These are phyloP conservation scores for Agaricales sp. DNA, from an alignment of 1,284 basidiomycete species.

Conservation along the genomic window DNA sequence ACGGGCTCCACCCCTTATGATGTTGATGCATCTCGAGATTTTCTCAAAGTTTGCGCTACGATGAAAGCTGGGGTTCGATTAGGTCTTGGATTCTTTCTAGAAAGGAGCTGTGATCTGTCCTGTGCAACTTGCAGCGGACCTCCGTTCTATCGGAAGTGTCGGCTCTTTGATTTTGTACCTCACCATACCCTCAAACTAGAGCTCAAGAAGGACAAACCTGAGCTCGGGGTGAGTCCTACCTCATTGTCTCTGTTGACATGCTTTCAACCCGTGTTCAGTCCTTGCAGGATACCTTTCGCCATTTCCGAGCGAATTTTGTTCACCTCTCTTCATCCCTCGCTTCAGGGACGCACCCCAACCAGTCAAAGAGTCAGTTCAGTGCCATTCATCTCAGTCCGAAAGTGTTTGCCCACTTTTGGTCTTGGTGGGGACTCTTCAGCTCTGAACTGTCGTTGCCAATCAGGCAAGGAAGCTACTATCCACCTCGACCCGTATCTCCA, in stretches of 20 bases:
- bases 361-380: conserved; percentile 32
- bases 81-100: conserved; percentile 79
- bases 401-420: conserved; percentile 84
- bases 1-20: background rate
- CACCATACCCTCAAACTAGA: conserved; percentile 75
- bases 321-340: conserved; percentile 87
- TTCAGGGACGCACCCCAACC: conserved; percentile 35
- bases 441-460: conserved; percentile 76
- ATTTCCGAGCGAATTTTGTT: conserved; percentile 90
- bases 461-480: conserved; percentile 79
- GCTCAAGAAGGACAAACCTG: conserved; percentile 33
- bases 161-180: conserved; percentile 74
- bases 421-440: conserved; percentile 88
- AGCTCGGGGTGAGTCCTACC: conserved; percentile 36
- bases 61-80: conserved; percentile 86
- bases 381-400: conserved; percentile 85
- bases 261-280: too few species aligned
- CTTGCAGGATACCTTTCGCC: conserved; percentile 71
- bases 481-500: conserved; percentile 65
- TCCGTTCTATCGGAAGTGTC: conserved; percentile 71
- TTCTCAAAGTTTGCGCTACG: conserved; percentile 61
- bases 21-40: conserved; percentile 1
- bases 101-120: conserved; percentile 75
- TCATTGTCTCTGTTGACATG: background rate
- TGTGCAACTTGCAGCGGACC: conserved; percentile 58